Evolutionary conservation across 192 early-diverging fungal species (phyloP).

Genomic region (Rhizophagus sp.): DNA sequence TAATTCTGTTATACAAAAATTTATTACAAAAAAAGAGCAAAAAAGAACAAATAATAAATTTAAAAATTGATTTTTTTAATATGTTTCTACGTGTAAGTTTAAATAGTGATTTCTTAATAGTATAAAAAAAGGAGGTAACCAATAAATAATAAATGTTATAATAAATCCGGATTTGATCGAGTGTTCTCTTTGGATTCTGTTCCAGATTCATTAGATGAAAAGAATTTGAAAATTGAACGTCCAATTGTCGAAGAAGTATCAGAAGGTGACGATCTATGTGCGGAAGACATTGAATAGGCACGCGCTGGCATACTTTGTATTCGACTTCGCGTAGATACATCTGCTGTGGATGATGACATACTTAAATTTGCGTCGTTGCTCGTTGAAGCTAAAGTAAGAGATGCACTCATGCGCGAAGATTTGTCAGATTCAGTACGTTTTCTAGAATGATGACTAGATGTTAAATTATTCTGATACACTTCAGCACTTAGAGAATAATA

Average conservation of each 20-base stretch:
- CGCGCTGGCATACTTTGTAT: neutral
- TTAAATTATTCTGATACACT: constrained; percentile 33
- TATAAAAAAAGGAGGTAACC: neutral
- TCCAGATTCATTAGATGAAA: neutral
- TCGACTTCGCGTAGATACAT: neutral
- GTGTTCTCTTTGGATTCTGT: neutral
- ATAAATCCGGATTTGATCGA: neutral
- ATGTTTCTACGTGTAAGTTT: too few relatives aligned
- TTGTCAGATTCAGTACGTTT: neutral
- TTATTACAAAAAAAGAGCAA: too few relatives aligned
- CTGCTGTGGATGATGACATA: neutral
- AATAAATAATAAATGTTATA: neutral
- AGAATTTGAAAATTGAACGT: neutral
- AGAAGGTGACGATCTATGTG: neutral
- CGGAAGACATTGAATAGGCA: neutral
- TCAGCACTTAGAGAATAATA: constrained; percentile 54
- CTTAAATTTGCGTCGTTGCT: neutral
- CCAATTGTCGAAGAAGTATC: neutral
- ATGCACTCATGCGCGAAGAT: neutral
- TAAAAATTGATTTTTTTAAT: too few relatives aligned
- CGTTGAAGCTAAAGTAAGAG: neutral
- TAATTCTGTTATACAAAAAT: too few relatives aligned
- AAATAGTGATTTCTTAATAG: neutral
- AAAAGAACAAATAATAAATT: too few relatives aligned
- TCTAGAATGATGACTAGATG: neutral